Conservation (phyloP, 1,284 basidiomycete genomes). For the Pulveroboletus sp. region DNA sequence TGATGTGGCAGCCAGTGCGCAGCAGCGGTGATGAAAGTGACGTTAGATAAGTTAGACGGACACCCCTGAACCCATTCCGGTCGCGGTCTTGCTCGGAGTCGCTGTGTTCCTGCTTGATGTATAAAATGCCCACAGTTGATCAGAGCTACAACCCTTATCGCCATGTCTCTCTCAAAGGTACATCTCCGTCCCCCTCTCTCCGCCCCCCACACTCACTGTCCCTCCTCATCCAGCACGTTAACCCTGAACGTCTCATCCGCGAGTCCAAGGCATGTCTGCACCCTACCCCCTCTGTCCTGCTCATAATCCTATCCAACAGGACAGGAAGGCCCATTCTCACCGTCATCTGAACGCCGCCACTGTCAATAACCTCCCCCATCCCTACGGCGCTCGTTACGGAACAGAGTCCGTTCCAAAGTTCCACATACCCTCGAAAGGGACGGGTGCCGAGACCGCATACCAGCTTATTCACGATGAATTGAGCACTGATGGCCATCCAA, state of each 20-base stretch:
- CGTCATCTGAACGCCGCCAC: conserved; percentile 41
- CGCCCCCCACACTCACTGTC: background rate
- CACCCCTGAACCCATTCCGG: background rate
- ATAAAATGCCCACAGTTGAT: background rate
- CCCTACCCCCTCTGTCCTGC: background rate
- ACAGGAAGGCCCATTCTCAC: conserved; percentile 47
- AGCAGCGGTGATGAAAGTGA: background rate
- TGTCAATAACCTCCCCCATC: conserved; percentile 39
- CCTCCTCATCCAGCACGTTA: conserved; percentile 52
- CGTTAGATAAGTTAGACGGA: background rate
- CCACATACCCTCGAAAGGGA: conserved; percentile 62
- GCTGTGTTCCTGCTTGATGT: background rate
- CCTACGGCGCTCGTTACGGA: conserved; percentile 68
- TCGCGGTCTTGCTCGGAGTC: no score
- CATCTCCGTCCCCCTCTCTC: background rate
- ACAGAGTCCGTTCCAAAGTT: conserved; percentile 68
- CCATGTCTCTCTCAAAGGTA: conserved; percentile 55
- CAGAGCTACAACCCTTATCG: background rate
- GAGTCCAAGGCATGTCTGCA: conserved; percentile 47
- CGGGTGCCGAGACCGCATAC: conserved; percentile 61
- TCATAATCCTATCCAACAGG: conserved; percentile 33
- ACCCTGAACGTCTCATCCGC: conserved; percentile 60
- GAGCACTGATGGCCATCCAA: conserved; percentile 63
- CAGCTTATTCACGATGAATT: conserved; percentile 87
- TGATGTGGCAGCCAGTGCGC: no score